Conservation (phyloP, 1,139 yeast species). For the Protomyces inouyei region DNA sequence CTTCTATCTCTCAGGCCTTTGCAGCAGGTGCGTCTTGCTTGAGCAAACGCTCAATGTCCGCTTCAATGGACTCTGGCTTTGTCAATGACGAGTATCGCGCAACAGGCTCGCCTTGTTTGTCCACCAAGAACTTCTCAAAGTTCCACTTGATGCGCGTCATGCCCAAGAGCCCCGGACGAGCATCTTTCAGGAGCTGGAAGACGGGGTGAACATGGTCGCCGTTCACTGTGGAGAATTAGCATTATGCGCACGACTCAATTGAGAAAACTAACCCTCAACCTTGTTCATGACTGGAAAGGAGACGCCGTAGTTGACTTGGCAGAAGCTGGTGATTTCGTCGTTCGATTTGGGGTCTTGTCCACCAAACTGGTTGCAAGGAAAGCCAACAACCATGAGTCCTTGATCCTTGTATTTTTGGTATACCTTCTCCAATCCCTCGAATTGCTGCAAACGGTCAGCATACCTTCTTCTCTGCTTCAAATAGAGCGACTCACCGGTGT, state of each 20-base stretch:
- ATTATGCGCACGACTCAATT: neutral
- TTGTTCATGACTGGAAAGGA: slow-evolving; percentile 79
- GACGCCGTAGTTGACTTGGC: slow-evolving; percentile 50
- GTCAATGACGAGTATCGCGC: slow-evolving; percentile 66
- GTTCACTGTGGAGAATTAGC: slow-evolving; percentile 49
- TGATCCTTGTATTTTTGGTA: slow-evolving; percentile 71
- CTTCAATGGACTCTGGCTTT: slow-evolving; percentile 47
- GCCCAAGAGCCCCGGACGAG: slow-evolving; percentile 40
- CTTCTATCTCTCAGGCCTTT: neutral
- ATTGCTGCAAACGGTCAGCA: slow-evolving; percentile 58
- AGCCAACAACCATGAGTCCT: slow-evolving; percentile 77
- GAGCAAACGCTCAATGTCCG: slow-evolving; percentile 29
- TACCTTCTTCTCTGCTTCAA: slow-evolving; percentile 74
- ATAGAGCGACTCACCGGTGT: slow-evolving; percentile 47
- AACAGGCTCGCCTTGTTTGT: slow-evolving; percentile 65
- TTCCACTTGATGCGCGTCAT: slow-evolving; percentile 25
- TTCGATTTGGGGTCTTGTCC: slow-evolving; percentile 77
- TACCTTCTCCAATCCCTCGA: slow-evolving; percentile 74
- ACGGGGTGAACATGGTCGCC: slow-evolving; percentile 79
- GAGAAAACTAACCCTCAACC: slow-evolving; percentile 45
- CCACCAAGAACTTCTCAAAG: slow-evolving; percentile 51
- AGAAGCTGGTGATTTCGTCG: slow-evolving; percentile 58
- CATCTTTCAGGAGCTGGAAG: slow-evolving; percentile 63
- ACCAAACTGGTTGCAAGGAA: slow-evolving; percentile 91
- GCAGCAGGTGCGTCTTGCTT: neutral